Base-by-base conservation (phyloP, 768 basidiomycete species). In the Dacryopinax spathularia region DNA sequence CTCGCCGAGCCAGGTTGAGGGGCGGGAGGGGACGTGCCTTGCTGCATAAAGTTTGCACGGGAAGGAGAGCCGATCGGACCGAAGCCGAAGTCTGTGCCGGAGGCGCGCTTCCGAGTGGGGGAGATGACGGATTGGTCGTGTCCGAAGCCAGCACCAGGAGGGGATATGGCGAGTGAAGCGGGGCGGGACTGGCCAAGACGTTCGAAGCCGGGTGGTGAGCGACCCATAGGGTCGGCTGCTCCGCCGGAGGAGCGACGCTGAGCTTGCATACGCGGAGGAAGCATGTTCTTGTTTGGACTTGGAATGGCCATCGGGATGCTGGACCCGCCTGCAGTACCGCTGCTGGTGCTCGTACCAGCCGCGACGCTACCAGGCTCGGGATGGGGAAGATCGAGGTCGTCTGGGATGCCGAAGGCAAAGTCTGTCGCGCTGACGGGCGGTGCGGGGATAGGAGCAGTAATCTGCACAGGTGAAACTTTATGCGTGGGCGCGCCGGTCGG, bases 31-130 rank as follows among this genome's bases (percentile, higher is more conserved):
- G 41, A 63, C 43, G 44, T 63, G 65, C 27, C 35, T 44, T 62
- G 39, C 39, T 33, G 27, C 39, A 34, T 35, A n/a, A 56, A 59
- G 4, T 27, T 35, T 1, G 78, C 75, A 43, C 77, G 75, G 15
- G 90, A 86, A 9, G 89, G 87, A 2, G 88, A 89, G 1, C 90
- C 90, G 65, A 91, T 89, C 16, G 90, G 88, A 9, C 89, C 89
- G 68, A 88, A 85, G 70, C 88, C 88, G 56, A 77, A 75, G 34
- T 77, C 72, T 6, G 48, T 18, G 34, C 64, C 9, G 59, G 48
- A 56, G 25, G 31, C 31, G 13, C 48, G 48, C 48, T 56, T 56
- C 25, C 48, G 48, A 22, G 48, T 27, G 4, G 48, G 22, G 29
- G 48, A 56, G 48, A 56, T 56, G 48, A 56, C 48, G 2, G 48